phyloP scores from a whole-genome alignment of 2,329 filamentous ascomycete species.

The Arthrobotrys entomopaga region DNA sequence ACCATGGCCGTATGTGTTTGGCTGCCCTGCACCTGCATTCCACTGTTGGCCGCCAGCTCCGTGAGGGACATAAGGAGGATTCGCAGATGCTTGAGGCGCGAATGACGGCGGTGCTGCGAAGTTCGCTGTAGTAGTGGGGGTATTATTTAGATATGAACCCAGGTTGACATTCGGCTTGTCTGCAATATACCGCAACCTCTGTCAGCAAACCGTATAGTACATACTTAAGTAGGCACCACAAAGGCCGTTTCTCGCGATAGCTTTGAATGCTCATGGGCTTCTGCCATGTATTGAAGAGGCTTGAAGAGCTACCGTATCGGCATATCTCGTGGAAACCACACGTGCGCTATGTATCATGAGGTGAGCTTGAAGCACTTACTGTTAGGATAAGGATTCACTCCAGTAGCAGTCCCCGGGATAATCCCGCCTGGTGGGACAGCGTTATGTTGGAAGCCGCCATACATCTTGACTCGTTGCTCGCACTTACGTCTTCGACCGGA shows the following conservation, averaged over 20 bases:
- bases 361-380: slow-evolving; percentile 32
- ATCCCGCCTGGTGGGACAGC: slow-evolving; percentile 47
- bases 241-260: slow-evolving; percentile 1
- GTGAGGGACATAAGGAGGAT: slow-evolving; percentile 49
- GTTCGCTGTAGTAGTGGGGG: slow-evolving; percentile 51
- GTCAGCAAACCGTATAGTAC: not conserved
- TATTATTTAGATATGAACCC: slow-evolving; percentile 53
- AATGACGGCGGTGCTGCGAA: slow-evolving; percentile 50
- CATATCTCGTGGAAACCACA: too few species aligned
- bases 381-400: slow-evolving; percentile 53
- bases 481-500: slow-evolving; percentile 31
- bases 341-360: too few species aligned
- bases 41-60: slow-evolving; percentile 32
- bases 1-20: slow-evolving; percentile 34
- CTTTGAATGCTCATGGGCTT: slow-evolving; percentile 1
- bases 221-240: too few species aligned
- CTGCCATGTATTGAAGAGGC: not conserved
- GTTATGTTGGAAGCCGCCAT: slow-evolving; percentile 52
- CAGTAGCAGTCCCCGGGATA: slow-evolving; percentile 52
- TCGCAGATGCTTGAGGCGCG: slow-evolving; percentile 36
- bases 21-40: slow-evolving; percentile 45
- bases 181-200: slow-evolving; percentile 4
- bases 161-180: slow-evolving; percentile 49
- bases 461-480: slow-evolving; percentile 40
- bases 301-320: too few species aligned